Evolutionary conservation across 169 alveolate genomes (phyloP).

Genomic region (Blepharisma undulans): DNA sequence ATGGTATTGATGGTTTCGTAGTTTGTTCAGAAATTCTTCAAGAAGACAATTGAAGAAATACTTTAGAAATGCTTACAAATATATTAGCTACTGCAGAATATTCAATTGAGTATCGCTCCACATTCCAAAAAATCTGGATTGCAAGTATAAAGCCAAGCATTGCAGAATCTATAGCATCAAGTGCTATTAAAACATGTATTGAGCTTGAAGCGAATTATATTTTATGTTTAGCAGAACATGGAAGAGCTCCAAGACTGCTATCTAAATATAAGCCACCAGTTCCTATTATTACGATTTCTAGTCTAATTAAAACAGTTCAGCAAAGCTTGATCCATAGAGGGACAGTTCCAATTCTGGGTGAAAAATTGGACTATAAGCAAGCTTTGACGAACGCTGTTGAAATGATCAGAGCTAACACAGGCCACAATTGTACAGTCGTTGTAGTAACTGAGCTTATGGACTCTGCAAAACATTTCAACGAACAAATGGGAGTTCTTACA

Average conservation of each 20-base stretch:
- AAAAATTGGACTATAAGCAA: not conserved
- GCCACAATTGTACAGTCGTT: not conserved
- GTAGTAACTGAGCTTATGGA: not conserved
- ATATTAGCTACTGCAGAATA: conserved; percentile 25
- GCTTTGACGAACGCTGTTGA: not conserved
- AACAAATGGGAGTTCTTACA: not conserved
- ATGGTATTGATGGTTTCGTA: conserved; percentile 40
- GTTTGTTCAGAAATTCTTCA: not conserved
- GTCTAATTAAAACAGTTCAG: not conserved
- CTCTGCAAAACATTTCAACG: not conserved
- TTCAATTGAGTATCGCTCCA: not conserved
- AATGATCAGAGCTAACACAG: not conserved
- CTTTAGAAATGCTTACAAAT: conserved; percentile 18
- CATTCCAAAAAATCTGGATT: conserved; percentile 28
- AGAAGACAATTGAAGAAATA: conserved; percentile 25
- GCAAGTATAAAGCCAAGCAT: not conserved
- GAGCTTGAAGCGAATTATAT: conserved; percentile 27
- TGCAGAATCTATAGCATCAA: conserved; percentile 29
- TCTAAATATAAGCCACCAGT: conserved; percentile 34
- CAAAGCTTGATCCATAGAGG: conserved; percentile 29
- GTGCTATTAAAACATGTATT: conserved; percentile 35
- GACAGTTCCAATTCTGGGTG: conserved; percentile 3
- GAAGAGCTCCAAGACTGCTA: conserved; percentile 17
- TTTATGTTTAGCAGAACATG: not conserved
- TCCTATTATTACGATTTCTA: conserved; percentile 11